Evolutionary conservation across 768 basidiomycete species (phyloP).

Genomic region (Boletellus ananiceps): DNA sequence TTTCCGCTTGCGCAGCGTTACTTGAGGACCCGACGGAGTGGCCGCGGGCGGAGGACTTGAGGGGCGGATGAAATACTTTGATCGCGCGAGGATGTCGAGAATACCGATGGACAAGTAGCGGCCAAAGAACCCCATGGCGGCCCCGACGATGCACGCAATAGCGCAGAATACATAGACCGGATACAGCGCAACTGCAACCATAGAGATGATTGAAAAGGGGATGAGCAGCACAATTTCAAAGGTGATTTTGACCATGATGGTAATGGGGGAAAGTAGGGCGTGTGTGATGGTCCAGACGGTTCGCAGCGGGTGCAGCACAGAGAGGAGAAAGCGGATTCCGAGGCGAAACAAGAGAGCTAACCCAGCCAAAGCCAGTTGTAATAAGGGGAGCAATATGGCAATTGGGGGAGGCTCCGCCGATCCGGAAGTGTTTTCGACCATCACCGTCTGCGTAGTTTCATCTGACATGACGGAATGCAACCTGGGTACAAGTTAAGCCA

Average conservation of each 20-base stretch:
- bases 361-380: slow-evolving; percentile 8
- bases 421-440: background rate
- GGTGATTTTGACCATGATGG: slow-evolving; percentile 38
- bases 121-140: slow-evolving; percentile 41
- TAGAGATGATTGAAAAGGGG: slow-evolving; percentile 40
- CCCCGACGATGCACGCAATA: slow-evolving; percentile 51
- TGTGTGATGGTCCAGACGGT: slow-evolving; percentile 23
- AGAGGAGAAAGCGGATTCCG: slow-evolving; percentile 10
- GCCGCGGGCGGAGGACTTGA: background rate
- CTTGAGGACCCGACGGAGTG: slow-evolving; percentile 9
- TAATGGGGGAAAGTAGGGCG: slow-evolving; percentile 47
- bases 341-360: slow-evolving; percentile 14
- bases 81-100: slow-evolving; percentile 8
- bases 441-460: background rate
- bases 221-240: slow-evolving; percentile 40
- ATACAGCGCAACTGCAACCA: slow-evolving; percentile 42
- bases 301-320: slow-evolving; percentile 15
- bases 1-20: slow-evolving; percentile 19
- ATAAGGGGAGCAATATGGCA: slow-evolving; percentile 18
- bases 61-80: slow-evolving; percentile 11
- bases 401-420: slow-evolving; percentile 22
- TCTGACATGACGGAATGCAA: slow-evolving; percentile 4
- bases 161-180: slow-evolving; percentile 56
- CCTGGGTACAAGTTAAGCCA: background rate
- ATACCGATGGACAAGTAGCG: slow-evolving; percentile 15